phyloP scores from a whole-genome alignment of 805 yeast species.

The Middelhovenomyces tepae region DNA sequence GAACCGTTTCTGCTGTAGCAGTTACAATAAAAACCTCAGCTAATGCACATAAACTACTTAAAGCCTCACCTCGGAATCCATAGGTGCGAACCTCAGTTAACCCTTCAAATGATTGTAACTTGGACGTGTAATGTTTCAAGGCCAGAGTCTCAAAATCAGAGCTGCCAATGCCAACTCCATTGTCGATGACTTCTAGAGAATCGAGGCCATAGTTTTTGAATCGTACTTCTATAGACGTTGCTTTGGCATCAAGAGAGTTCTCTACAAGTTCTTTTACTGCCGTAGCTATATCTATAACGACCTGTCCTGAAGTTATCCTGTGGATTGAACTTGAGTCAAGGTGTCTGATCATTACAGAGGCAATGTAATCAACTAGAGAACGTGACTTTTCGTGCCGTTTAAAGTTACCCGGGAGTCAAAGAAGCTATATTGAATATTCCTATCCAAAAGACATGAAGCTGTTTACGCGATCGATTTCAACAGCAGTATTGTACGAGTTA shows the following conservation, averaged over 20 bases:
- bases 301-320: slow-evolving; percentile 86
- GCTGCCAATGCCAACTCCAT: slow-evolving; percentile 61
- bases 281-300: slow-evolving; percentile 67
- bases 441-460: too few species aligned
- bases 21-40: slow-evolving; percentile 43
- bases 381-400: too few species aligned
- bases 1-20: slow-evolving; percentile 34
- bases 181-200: slow-evolving; percentile 58
- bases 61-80: slow-evolving; percentile 72
- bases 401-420: too few species aligned
- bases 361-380: too few species aligned
- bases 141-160: slow-evolving; percentile 43
- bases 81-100: slow-evolving; percentile 34
- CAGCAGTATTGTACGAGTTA: too few species aligned
- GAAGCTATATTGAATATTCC: too few species aligned
- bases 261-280: slow-evolving; percentile 83
- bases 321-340: slow-evolving; percentile 52
- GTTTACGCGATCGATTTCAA: too few species aligned
- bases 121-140: slow-evolving; percentile 46
- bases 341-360: too few species aligned
- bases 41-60: slow-evolving; percentile 44
- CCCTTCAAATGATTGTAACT: slow-evolving; percentile 32
- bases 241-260: slow-evolving; percentile 73
- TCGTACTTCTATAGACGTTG: slow-evolving; percentile 56
- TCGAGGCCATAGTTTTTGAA: slow-evolving; percentile 69